Evolutionary conservation across 805 yeast species (phyloP).

Genomic region (Barnettozyma pratensis): DNA sequence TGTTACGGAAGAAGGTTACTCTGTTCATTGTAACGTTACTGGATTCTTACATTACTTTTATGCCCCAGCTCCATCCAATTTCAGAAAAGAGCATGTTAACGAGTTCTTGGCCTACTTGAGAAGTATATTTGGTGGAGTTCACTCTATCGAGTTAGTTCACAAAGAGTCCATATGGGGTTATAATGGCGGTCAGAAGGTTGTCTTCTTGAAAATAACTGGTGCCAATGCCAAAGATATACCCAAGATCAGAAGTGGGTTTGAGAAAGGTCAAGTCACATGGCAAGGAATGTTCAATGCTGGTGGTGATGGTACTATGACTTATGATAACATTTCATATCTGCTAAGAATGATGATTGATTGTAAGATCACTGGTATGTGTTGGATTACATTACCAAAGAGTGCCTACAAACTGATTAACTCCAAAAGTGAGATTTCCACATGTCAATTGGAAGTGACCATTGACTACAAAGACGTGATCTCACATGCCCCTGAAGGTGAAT

Average conservation of each 20-base stretch:
- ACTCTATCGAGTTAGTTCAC: constrained; percentile 55
- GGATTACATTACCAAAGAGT: constrained; percentile 84
- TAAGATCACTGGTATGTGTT: constrained; percentile 91
- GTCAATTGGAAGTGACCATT: constrained; percentile 80
- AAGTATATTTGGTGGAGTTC: constrained; percentile 48
- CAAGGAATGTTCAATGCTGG: constrained; percentile 57
- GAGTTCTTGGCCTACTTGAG: constrained; percentile 43
- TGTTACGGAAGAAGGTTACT: constrained; percentile 80
- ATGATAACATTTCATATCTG: constrained; percentile 84
- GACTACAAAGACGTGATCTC: constrained; percentile 65
- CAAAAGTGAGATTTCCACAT: constrained; percentile 51
- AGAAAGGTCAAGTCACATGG: constrained; percentile 68
- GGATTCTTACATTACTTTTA: constrained; percentile 89
- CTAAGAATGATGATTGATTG: constrained; percentile 90
- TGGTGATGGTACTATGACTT: constrained; percentile 55
- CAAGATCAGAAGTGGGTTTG: constrained; percentile 73
- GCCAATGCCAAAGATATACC: constrained; percentile 63
- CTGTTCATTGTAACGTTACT: constrained; percentile 83
- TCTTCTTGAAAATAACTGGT: constrained; percentile 72
- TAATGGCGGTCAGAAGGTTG: constrained; percentile 68
- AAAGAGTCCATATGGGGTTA: constrained; percentile 95
- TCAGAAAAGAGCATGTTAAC: constrained; percentile 48
- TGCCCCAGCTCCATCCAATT: constrained; percentile 84
- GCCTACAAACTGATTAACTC: constrained; percentile 50
- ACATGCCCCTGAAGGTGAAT: constrained; percentile 89